phyloP scores from a whole-genome alignment of 805 yeast species.

The Gaillardinia entomophila region DNA sequence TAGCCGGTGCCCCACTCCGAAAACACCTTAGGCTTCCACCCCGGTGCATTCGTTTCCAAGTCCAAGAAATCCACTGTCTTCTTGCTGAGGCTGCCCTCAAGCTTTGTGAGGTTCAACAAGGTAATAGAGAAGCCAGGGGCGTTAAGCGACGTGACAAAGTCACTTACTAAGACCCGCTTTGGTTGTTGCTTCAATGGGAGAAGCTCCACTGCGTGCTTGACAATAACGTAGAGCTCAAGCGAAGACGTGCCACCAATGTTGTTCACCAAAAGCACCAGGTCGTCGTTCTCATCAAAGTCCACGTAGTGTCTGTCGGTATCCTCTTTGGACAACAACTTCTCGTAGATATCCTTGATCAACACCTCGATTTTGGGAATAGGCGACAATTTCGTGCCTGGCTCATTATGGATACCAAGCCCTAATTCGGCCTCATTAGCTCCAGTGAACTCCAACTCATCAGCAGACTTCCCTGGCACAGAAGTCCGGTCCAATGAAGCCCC shows the following conservation, averaged over 20 bases:
- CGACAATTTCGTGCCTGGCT: constrained; percentile 69
- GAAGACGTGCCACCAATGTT: constrained; percentile 88
- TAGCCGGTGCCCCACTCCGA: constrained; percentile 21
- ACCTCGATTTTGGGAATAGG: constrained; percentile 70
- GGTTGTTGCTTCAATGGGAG: constrained; percentile 58
- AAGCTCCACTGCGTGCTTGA: constrained; percentile 49
- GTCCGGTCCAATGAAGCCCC: constrained; percentile 89
- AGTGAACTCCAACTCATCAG: constrained; percentile 40
- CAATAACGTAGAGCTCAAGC: constrained; percentile 70
- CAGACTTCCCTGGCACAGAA: constrained; percentile 72
- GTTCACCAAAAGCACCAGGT: constrained; percentile 67
- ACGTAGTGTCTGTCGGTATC: constrained; percentile 83
- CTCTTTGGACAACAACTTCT: constrained; percentile 51
- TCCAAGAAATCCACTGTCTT: constrained; percentile 48
- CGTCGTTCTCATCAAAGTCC: constrained; percentile 56
- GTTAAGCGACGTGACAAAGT: constrained; percentile 83
- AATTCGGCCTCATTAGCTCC: constrained; percentile 68
- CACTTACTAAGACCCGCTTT: constrained; percentile 63
- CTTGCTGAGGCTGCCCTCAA: constrained; percentile 13
- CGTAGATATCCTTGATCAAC: constrained; percentile 51
- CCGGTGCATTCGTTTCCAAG: constrained; percentile 71
- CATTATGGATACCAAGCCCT: constrained; percentile 96
- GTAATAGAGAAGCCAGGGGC: constrained; percentile 92
- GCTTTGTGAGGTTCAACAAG: constrained; percentile 60
- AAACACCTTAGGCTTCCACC: constrained; percentile 57